Evolutionary conservation across 805 yeast genomes (phyloP).

Genomic region (Yamadazyma philogaea): DNA sequence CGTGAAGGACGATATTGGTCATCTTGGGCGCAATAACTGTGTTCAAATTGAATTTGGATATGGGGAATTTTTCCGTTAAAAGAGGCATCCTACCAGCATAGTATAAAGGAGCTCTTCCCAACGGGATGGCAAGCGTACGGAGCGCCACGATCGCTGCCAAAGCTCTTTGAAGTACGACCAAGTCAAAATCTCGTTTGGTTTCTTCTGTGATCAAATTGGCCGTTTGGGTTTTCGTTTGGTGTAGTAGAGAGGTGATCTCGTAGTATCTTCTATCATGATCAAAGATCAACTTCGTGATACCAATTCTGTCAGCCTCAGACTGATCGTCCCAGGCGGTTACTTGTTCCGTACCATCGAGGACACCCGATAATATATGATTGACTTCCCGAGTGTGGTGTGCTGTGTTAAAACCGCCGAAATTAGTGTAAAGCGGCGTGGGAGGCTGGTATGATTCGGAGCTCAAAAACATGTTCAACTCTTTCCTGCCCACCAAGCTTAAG

Average conservation of each 20-base stretch:
- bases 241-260: constrained; percentile 70
- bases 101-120: constrained; percentile 76
- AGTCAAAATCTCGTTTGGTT: constrained; percentile 51
- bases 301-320: constrained; percentile 64
- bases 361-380: constrained; percentile 38
- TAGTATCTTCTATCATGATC: constrained; percentile 74
- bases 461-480: constrained; percentile 49
- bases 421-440: constrained; percentile 13
- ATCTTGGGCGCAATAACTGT: constrained; percentile 62
- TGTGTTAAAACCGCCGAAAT: constrained; percentile 1
- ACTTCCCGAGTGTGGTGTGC: constrained; percentile 27
- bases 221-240: constrained; percentile 63
- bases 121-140: constrained; percentile 71
- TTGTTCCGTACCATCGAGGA: constrained; percentile 39
- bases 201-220: constrained; percentile 40
- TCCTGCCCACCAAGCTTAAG: constrained; percentile 61
- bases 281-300: constrained; percentile 69
- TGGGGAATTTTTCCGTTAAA: constrained; percentile 79
- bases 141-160: constrained; percentile 61
- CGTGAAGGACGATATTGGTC: constrained; percentile 60
- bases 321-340: constrained; percentile 67
- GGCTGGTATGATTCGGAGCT: constrained; percentile 15
- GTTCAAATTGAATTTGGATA: constrained; percentile 70
- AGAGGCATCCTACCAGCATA: constrained; percentile 69
- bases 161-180: constrained; percentile 51